Evolutionary conservation across 129 eudicot genomes (phyloP).

Genomic region (Tagetes patula): DNA sequence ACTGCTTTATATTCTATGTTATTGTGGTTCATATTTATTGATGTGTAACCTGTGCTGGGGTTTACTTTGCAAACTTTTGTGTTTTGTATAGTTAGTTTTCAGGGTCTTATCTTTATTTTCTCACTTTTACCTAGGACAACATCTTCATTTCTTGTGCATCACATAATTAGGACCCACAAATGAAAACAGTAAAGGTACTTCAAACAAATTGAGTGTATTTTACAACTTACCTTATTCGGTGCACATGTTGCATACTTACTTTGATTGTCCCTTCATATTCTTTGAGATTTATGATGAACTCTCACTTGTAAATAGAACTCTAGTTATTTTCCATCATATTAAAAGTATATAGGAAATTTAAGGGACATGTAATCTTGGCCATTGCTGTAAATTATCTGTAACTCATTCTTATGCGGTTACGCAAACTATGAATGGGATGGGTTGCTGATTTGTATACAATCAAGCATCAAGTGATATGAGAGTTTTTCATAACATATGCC

Average conservation of each 20-base stretch:
- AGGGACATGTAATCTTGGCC: neutral
- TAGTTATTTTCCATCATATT: neutral
- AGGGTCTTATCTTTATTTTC: constrained; percentile 4
- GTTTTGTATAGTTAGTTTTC: neutral
- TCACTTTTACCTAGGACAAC: neutral
- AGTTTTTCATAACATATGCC: neutral
- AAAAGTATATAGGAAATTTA: neutral
- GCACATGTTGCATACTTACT: neutral
- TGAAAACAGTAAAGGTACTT: neutral
- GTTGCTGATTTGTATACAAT: neutral
- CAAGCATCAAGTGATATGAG: neutral
- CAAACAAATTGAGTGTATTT: neutral
- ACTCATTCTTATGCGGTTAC: neutral
- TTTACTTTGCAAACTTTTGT: neutral
- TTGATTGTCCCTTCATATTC: neutral
- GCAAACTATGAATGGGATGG: neutral
- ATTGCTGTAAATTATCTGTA: neutral
- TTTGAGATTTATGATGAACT: neutral
- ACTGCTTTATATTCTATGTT: neutral
- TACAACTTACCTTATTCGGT: neutral
- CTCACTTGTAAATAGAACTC: neutral
- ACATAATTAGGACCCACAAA: neutral
- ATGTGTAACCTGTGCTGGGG: neutral
- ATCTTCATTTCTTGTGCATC: neutral
- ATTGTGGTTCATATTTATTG: neutral